Percentiles rank a stretch among this genome's conserved stretches.
Conservation (phyloP, 2,329 filamentous ascomycete genomes). For the Beauveria bassiana region DNA sequence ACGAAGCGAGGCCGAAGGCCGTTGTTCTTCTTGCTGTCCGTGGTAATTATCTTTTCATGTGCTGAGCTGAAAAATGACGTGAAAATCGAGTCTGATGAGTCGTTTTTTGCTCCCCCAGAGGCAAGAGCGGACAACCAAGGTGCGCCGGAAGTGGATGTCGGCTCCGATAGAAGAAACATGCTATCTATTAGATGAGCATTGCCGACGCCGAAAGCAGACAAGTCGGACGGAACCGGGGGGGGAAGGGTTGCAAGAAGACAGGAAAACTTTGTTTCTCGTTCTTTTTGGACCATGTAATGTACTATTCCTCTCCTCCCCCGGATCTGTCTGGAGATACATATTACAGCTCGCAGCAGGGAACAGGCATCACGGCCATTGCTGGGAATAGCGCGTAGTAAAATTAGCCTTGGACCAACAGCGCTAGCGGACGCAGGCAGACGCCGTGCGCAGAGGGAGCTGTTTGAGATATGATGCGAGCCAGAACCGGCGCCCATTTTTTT, state of each 20-base stretch:
- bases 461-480: not conserved
- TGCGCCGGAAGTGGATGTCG: constrained; percentile 3
- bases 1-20: not conserved
- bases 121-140: not conserved
- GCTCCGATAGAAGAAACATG: not conserved
- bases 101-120: not conserved
- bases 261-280: not conserved
- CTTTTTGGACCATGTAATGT: not conserved
- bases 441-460: not conserved
- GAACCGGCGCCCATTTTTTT: not conserved
- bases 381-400: constrained; percentile 3
- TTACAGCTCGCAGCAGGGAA: not conserved
- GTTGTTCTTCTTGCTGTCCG: not conserved
- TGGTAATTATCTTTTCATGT: not conserved
- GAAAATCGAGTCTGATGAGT: not conserved
- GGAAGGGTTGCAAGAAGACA: not conserved
- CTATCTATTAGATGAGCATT: not conserved
- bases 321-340: not conserved
- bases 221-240: not conserved
- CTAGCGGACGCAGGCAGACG: not conserved
- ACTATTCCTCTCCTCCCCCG: too few relatives aligned
- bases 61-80: not conserved
- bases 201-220: not conserved
- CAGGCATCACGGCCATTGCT: not conserved
- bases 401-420: not conserved